Conservation (phyloP, 2,329 filamentous ascomycete species). For the Pseudocercospora vitis region DNA sequence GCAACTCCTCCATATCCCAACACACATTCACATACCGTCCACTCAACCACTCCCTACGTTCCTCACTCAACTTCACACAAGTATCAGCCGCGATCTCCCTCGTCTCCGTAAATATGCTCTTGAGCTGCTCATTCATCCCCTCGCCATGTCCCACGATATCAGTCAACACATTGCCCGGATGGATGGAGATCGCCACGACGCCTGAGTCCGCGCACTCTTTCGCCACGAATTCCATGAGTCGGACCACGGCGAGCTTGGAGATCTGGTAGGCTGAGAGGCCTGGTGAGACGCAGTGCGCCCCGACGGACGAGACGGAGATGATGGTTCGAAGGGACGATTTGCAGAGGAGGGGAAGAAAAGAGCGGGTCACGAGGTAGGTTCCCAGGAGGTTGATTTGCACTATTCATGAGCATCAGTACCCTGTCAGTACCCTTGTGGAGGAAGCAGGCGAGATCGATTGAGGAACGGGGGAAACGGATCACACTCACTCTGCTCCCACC, state of each 20-base stretch:
- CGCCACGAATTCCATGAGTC: conserved; percentile 49
- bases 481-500: conserved; percentile 47
- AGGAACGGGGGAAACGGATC: neutral
- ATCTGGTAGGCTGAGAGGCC: conserved; percentile 48
- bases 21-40: conserved; percentile 41
- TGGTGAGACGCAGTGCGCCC: conserved; percentile 36
- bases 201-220: conserved; percentile 48
- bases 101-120: conserved; percentile 32
- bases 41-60: conserved; percentile 42
- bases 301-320: conserved; percentile 46
- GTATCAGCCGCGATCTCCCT: conserved; percentile 36
- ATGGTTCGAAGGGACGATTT: conserved; percentile 41
- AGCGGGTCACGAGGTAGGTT: conserved; percentile 34
- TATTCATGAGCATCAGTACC: no score
- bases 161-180: conserved; percentile 51
- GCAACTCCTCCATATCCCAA: conserved; percentile 44
- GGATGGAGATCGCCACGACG: conserved; percentile 44
- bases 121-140: conserved; percentile 37
- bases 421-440: no score
- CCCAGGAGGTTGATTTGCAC: conserved; percentile 52
- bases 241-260: conserved; percentile 48
- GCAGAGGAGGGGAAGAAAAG: conserved; percentile 51
- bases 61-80: conserved; percentile 35
- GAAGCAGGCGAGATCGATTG: neutral
- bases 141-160: conserved; percentile 38